Evolutionary conservation across 2,329 filamentous ascomycete species (phyloP).

Genomic region (Parascedosporium putredinis): DNA sequence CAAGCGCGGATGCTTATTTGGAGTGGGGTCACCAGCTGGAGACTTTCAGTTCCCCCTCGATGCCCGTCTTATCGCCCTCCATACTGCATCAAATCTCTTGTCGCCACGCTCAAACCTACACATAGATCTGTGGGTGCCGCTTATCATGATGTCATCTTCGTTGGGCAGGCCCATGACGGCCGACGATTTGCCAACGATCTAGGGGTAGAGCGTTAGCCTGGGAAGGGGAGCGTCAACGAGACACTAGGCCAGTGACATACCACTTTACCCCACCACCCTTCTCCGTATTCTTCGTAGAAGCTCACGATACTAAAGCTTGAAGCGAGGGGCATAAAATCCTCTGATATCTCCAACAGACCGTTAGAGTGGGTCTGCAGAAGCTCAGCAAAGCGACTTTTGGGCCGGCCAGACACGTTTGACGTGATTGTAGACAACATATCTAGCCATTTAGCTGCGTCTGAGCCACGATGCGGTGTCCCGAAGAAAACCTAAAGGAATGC

Average conservation of each 20-base stretch:
- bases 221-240: not conserved
- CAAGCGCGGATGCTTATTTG: too few relatives aligned
- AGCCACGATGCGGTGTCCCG: not conserved
- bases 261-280: not conserved
- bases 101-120: not conserved
- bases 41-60: too few relatives aligned
- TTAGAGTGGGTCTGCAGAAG: not conserved
- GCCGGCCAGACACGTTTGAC: not conserved
- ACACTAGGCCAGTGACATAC: not conserved
- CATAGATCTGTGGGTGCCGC: not conserved
- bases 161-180: not conserved
- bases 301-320: not conserved
- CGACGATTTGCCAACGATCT: not conserved
- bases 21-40: too few relatives aligned
- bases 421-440: not conserved
- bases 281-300: not conserved
- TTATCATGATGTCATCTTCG: not conserved
- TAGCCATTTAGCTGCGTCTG: not conserved
- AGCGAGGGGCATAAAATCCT: not conserved
- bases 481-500: not conserved
- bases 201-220: not conserved
- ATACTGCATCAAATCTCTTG: not conserved
- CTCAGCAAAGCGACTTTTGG: not conserved
- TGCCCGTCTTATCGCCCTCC: not conserved
- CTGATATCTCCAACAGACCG: not conserved